phyloP scores from a whole-genome alignment of 495 filamentous ascomycete genomes.

The Geoglossum glabrum region DNA sequence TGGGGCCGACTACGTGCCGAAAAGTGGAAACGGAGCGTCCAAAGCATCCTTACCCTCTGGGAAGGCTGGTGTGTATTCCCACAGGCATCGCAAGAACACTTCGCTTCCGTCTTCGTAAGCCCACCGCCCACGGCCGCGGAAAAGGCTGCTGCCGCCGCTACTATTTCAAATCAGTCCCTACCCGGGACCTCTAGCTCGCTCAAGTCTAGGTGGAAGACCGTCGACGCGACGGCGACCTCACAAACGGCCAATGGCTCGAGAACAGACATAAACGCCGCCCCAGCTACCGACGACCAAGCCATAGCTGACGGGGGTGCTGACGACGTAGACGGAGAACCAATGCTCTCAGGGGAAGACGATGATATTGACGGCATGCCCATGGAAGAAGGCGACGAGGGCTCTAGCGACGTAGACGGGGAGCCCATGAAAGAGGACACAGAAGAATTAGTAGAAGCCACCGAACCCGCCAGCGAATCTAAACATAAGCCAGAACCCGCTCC shows the following conservation, averaged over 20 bases:
- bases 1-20: constrained; percentile 76
- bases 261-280: constrained; percentile 7
- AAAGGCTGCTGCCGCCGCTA: constrained; percentile 8
- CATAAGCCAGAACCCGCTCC: background rate
- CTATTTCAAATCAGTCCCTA: constrained; percentile 9
- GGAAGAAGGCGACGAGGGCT: constrained; percentile 12
- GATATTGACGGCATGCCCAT: constrained; percentile 21
- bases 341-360: too few relatives aligned
- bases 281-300: background rate
- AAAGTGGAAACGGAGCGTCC: constrained; percentile 77
- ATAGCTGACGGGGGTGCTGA: constrained; percentile 14
- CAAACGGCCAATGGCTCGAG: constrained; percentile 14
- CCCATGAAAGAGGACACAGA: constrained; percentile 15
- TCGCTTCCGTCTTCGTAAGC: constrained; percentile 52
- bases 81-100: constrained; percentile 49
- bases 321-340: constrained; percentile 20
- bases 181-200: constrained; percentile 20
- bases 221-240: constrained; percentile 31
- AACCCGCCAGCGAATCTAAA: background rate
- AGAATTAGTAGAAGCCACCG: background rate
- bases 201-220: constrained; percentile 48
- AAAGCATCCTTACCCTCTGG: constrained; percentile 55
- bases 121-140: constrained; percentile 33
- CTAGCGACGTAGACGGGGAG: constrained; percentile 29
- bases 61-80: constrained; percentile 81